Conservation (phyloP, 768 basidiomycete genomes). For the Tulasnella sp. region DNA sequence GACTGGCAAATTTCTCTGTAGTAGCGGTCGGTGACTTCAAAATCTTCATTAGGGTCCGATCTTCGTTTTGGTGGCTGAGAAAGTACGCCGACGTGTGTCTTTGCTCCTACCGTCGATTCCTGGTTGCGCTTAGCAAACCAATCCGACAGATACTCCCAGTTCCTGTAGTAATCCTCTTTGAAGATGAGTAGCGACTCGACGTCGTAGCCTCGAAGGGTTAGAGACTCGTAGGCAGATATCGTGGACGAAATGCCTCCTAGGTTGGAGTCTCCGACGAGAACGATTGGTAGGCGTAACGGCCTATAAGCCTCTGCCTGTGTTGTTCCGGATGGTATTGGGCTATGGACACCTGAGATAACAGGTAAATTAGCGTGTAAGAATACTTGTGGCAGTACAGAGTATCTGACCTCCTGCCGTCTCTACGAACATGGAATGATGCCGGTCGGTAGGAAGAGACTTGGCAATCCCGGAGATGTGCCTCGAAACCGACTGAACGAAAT, state of each 20-base stretch:
- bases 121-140: slow-evolving; percentile 64
- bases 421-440: slow-evolving; percentile 55
- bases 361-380: not conserved
- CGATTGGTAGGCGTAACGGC: slow-evolving; percentile 73
- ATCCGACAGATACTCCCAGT: slow-evolving; percentile 65
- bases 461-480: slow-evolving; percentile 46
- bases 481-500: slow-evolving; percentile 53
- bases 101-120: not conserved
- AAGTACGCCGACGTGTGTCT: slow-evolving; percentile 42
- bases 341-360: slow-evolving; percentile 65
- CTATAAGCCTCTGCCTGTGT: slow-evolving; percentile 81
- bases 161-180: slow-evolving; percentile 75
- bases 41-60: slow-evolving; percentile 36
- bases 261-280: slow-evolving; percentile 77
- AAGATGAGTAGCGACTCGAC: slow-evolving; percentile 78
- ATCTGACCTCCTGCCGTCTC: slow-evolving; percentile 94
- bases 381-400: no score
- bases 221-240: slow-evolving; percentile 85
- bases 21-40: slow-evolving; percentile 50
- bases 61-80: slow-evolving; percentile 46
- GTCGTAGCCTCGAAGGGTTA: slow-evolving; percentile 79
- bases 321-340: slow-evolving; percentile 70
- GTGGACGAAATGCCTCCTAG: slow-evolving; percentile 93
- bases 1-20: slow-evolving; percentile 34
- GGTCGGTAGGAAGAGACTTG: slow-evolving; percentile 21